Base-by-base conservation (phyloP, 2,329 filamentous ascomycete genomes). In the Teratosphaeria destructans region DNA sequence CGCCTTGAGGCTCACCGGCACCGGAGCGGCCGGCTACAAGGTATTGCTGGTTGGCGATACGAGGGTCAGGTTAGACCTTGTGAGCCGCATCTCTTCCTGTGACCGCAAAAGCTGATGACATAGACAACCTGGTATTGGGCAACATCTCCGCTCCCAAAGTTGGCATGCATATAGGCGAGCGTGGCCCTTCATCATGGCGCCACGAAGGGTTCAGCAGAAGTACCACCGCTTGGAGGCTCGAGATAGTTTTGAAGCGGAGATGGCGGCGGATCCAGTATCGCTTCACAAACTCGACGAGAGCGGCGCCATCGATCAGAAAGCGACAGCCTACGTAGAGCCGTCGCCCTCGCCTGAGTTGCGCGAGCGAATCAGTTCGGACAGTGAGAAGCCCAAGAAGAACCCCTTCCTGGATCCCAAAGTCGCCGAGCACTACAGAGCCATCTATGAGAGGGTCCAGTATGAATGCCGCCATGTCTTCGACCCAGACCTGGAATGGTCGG, bases 381-480 rank as follows among this genome's bases (percentile, higher is more conserved):
- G 54, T 14, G 57, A 58, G n/a, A 14, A 54, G 16, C 32, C 32
- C 29, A 32, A 37, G 6, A 23, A n/a, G 37, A 68, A 68, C 35
- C 62, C 65, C 2, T 85, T 85, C 64, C 72, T 76, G 0, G 79
- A 83, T 56, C 77, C 79, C 2, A 73, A 74, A 3, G 72, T 81
- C 2, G 80, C 81, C 1, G 77, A 79, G n/a, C 76, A 81, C 64
- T 85, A 81, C 77, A 73, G 75, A 2, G 71, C 72, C 4, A 67
- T 83, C 4, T 85, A 84, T 61, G 81, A 43, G 37, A 5, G 16
- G 3, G 37, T 43, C 5, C 37, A 43, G 37, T 86, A 86, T 64
- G 83, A 86, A 65, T 82, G 82, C 3, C 71, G 76, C 8, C 83
- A 85, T 70, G 76, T 82, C 55, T 85, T 80, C 66, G 82, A 86